Base-by-base conservation (phyloP, 495 filamentous ascomycete genomes). In the Aspergillus bridgeri region DNA sequence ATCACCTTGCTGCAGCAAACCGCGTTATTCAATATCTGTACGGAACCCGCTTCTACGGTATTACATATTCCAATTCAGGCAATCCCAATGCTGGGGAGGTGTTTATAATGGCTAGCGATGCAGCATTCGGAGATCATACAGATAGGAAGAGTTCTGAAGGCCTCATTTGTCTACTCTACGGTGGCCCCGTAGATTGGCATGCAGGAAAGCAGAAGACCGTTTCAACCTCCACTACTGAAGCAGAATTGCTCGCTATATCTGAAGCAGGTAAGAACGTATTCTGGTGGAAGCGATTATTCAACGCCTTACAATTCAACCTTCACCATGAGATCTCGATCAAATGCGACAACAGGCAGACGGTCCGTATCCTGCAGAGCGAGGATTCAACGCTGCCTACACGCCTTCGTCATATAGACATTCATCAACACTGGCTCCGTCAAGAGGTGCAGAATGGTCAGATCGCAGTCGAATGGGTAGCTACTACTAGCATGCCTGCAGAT, bases 161-260 rank as follows among this genome's bases (percentile, higher is more conserved):
- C 11, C 65, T 55, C 55, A 46, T 60, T 27, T 65, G 49, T 24
- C 9, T 50, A 22, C 33, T 66, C 7, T 70, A 57, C 38, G 54
- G 54, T 0, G 59, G 60, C 4, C 48, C 57, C 21, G 49, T 71
- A 17, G 61, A 71, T 29, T 71, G 45, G 62, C 58, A 61, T 52
- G 58, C 62, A 11, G 49, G 38, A 0, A 69, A 64, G 25, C 57
- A 71, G 27, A 44, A 43, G 17, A 69, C 58, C 5, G 61, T 71
- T 0, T 64, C 53, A 23, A 69, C 23, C 5, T 65, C 49, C 15
- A 65, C 43, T 43, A 65, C 55, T 9, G 52, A 65, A 49, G 62
- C 55, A 9, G 59, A 68, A 46, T 56, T 68, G 5, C 48, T 65
- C 21, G 53, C 44, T 4, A 27, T 65, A 48, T 45, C 60, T 51